Conservation (phyloP, 441 rosid genomes). For the Gossypium trilobum region DNA sequence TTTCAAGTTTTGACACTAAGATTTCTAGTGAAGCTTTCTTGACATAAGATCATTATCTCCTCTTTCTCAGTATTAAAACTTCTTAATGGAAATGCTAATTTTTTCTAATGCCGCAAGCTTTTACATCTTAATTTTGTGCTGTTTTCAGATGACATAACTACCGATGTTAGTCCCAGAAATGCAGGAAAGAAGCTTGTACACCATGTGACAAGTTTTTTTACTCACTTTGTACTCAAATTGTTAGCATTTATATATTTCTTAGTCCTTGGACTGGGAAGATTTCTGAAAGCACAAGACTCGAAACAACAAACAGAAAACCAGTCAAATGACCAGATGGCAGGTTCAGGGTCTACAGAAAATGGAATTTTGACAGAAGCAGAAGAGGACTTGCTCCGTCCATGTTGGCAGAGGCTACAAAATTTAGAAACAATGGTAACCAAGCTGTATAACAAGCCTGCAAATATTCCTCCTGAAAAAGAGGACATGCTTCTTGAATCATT, state of each 20-base stretch:
- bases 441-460: constrained; percentile 51
- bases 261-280: constrained; percentile 35
- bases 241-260: constrained; percentile 42
- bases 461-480: constrained; percentile 82
- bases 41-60: neutral
- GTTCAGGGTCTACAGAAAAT: constrained; percentile 32
- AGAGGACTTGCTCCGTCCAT: constrained; percentile 49
- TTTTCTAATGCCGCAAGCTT: constrained; percentile 2
- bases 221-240: constrained; percentile 39
- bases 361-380: constrained; percentile 31
- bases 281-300: constrained; percentile 27
- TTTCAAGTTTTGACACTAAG: neutral
- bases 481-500: constrained; percentile 74
- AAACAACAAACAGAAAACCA: constrained; percentile 31
- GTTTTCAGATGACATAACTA: constrained; percentile 40
- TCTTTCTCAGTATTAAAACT: neutral
- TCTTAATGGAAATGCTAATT: neutral
- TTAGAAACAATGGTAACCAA: constrained; percentile 66
- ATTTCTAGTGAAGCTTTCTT: neutral
- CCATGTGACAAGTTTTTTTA: constrained; percentile 25
- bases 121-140: constrained; percentile 17
- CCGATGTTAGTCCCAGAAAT: constrained; percentile 23
- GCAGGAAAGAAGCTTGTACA: constrained; percentile 31
- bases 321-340: constrained; percentile 25
- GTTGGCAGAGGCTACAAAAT: constrained; percentile 79